Evolutionary conservation across 192 early-diverging fungal genomes (phyloP).

Genomic region (Coemansia sp.): DNA sequence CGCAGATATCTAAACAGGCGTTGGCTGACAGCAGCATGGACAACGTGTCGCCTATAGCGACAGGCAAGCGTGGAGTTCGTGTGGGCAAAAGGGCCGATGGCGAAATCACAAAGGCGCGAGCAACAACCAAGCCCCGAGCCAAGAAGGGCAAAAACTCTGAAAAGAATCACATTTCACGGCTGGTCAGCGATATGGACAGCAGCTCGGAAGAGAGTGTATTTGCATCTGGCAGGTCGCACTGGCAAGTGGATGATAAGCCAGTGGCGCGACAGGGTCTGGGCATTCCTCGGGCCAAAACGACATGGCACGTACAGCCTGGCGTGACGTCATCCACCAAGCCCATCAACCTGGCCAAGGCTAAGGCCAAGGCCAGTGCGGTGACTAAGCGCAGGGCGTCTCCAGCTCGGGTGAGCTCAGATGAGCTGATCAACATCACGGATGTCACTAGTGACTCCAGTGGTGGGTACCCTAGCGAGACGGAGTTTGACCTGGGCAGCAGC

Average conservation of each 20-base stretch:
- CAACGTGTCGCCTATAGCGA: neutral
- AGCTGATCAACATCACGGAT: constrained; percentile 53
- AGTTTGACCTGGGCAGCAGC: constrained; percentile 31
- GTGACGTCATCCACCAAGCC: constrained; percentile 8
- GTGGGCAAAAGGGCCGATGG: neutral
- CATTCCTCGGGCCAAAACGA: neutral
- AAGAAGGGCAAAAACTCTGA: constrained; percentile 25
- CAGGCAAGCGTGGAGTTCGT: neutral
- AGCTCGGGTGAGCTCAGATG: constrained; percentile 7
- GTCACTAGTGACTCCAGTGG: constrained; percentile 39
- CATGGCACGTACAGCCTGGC: constrained; percentile 2
- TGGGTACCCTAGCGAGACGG: constrained; percentile 37
- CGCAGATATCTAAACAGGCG: constrained; percentile 22
- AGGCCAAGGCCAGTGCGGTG: neutral
- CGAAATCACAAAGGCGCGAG: neutral
- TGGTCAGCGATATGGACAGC: constrained; percentile 27
- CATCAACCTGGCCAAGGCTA: constrained; percentile 8
- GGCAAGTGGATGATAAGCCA: neutral
- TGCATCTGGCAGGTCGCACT: constrained; percentile 4
- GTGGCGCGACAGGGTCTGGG: neutral
- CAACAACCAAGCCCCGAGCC: constrained; percentile 16
- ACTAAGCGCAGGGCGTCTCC: constrained; percentile 9
- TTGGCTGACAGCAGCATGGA: neutral
- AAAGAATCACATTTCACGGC: constrained; percentile 30
- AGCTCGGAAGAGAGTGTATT: constrained; percentile 1